Base-by-base conservation (phyloP, 176 grass and related monocot genomes). In the Aegilops bicornis region DNA sequence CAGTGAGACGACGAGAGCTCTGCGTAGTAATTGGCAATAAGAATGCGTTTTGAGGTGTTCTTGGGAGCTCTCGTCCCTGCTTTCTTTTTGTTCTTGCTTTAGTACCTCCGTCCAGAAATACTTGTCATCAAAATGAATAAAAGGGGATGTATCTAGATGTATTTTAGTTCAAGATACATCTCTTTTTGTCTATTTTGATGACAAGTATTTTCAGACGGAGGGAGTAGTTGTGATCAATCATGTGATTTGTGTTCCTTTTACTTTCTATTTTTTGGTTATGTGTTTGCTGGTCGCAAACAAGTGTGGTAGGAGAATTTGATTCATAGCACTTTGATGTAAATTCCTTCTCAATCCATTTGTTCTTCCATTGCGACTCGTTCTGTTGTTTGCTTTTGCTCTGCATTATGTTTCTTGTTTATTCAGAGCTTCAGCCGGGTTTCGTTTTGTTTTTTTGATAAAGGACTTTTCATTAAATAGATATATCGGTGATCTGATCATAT, bases 261-360 rank as follows among this genome's bases (percentile, higher is more conserved):
- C 4, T 33, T 16, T 50, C 13, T 48, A 5, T 16, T 50, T 50
- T 50, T 50, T 15, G 13, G 47, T 52, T 17, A 52, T 37, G 8
- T 30, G 30, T 86, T 67, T 35, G 27, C 58, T 33, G 17, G 76
- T 76, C 33, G 29, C n/a, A 68, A 91, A 80, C 73, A 87, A 68
- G 82, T 91, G 86, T 77, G 63, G 5, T 31, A 71, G n/a, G 76
- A 52, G 80, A 76, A 62, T 64, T 81, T 77, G 16, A 77, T 91
- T 84, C 86, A 52, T 64, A 63, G 70, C 89, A 91, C 89, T 81
- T 85, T 86, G 29, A 85, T 88, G 89, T 91, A 91, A 81, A 88
- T 91, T 88, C 86, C 77, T 82, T 63, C 19, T 54, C 17, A 7
- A 48, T 42, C 23, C n/a, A 29, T 48, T 6, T 70, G 48, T 64